Percentiles rank a stretch among this genome's conserved stretches.
phyloP scores from a whole-genome alignment of 2,329 filamentous ascomycete species.

The Fusarium devonianum region DNA sequence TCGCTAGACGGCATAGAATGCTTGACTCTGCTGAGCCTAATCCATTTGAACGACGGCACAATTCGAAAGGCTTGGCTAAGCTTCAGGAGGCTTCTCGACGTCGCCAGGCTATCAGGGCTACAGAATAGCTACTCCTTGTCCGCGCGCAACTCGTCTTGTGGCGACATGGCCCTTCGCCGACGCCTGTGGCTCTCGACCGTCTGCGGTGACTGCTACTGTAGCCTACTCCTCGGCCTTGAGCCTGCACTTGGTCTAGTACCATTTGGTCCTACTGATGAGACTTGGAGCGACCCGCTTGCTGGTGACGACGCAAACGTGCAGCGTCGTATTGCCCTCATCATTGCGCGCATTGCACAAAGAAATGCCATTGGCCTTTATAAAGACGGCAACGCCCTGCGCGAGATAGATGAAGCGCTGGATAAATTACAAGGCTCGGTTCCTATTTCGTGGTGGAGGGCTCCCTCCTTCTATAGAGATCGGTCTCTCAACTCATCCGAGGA shows the following conservation, averaged over 20 bases:
- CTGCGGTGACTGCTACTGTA: slow-evolving; percentile 24
- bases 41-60: slow-evolving; percentile 16
- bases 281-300: slow-evolving; percentile 12
- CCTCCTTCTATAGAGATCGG: slow-evolving; percentile 10
- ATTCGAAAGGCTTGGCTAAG: slow-evolving; percentile 20
- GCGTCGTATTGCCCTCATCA: slow-evolving; percentile 11
- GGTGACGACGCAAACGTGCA: slow-evolving; percentile 18
- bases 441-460: slow-evolving; percentile 20
- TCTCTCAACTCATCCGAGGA: slow-evolving; percentile 14
- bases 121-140: slow-evolving; percentile 17
- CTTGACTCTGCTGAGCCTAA: slow-evolving; percentile 8
- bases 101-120: slow-evolving; percentile 11
- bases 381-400: neutral
- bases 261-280: slow-evolving; percentile 13
- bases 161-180: slow-evolving; percentile 6
- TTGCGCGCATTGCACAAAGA: slow-evolving; percentile 21
- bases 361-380: slow-evolving; percentile 10
- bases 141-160: slow-evolving; percentile 4
- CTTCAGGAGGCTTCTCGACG: slow-evolving; percentile 16
- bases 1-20: slow-evolving; percentile 21
- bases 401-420: slow-evolving; percentile 12
- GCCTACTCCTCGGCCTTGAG: slow-evolving; percentile 21
- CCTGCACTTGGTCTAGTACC: slow-evolving; percentile 11
- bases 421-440: slow-evolving; percentile 8
- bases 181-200: slow-evolving; percentile 20